These are phyloP conservation scores for Penicillium palitans DNA, from an alignment of 2,329 filamentous ascomycete species.

Conservation along the genomic window DNA sequence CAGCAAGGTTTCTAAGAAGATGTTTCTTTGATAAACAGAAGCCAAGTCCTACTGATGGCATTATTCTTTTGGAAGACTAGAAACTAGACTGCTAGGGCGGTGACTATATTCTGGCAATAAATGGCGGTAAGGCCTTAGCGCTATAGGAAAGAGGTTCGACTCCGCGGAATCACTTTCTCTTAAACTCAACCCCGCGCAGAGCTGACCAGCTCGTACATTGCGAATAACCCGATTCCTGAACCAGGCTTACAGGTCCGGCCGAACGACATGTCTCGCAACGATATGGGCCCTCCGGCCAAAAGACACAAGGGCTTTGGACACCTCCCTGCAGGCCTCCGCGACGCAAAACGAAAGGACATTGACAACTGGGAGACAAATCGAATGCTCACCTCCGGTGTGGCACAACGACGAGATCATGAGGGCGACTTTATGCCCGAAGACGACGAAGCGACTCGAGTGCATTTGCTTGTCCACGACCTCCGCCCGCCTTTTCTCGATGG, in stretches of 20 bases:
- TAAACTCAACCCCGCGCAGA: background rate
- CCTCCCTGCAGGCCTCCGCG: conserved; percentile 38
- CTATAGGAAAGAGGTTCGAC: conserved; percentile 5
- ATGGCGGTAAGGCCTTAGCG: background rate
- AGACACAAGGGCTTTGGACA: conserved; percentile 39
- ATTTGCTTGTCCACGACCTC: conserved; percentile 89
- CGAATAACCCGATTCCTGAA: background rate
- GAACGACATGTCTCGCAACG: conserved; percentile 36
- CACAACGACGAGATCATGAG: conserved; percentile 79
- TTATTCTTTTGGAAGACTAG: background rate
- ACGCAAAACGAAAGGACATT: conserved; percentile 79
- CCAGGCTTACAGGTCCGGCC: background rate
- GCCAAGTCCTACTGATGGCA: background rate
- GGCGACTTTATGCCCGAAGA: conserved; percentile 80
- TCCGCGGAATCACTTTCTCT: background rate
- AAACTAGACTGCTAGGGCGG: background rate
- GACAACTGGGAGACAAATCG: conserved; percentile 99
- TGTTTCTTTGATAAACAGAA: too few relatives aligned
- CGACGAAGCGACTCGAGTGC: conserved; percentile 83
- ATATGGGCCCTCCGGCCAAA: conserved; percentile 40
- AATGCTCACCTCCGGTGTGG: conserved; percentile 95
- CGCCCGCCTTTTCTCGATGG: conserved; percentile 94
- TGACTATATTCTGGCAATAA: background rate
- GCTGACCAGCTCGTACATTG: background rate
- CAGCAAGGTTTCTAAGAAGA: too few relatives aligned